Conservation (phyloP, 768 basidiomycete species). For the Exidia glandulosa region DNA sequence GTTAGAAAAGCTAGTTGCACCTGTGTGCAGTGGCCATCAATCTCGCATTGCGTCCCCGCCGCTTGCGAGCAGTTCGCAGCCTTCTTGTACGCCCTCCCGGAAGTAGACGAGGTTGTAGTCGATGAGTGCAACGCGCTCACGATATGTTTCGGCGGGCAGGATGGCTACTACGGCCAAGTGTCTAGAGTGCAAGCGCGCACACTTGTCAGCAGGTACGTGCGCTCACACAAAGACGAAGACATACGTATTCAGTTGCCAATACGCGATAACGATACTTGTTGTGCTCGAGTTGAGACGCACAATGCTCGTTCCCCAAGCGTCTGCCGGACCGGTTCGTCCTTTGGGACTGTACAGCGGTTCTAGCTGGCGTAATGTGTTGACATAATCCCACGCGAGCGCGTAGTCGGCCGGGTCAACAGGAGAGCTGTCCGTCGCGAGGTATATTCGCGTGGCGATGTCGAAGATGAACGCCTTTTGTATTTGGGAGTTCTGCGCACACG, state of each 20-base stretch:
- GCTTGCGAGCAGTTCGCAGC: not conserved
- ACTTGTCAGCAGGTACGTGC: not conserved
- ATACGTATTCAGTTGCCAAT: not conserved
- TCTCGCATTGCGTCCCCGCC: no score
- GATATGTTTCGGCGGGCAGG: not conserved
- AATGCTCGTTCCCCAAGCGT: not conserved
- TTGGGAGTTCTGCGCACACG: slow-evolving; percentile 59
- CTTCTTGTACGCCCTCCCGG: not conserved
- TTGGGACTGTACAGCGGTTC: slow-evolving; percentile 51
- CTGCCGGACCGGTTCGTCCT: not conserved
- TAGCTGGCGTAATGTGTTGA: slow-evolving; percentile 79
- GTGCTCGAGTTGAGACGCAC: not conserved
- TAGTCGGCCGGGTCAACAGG: slow-evolving; percentile 84
- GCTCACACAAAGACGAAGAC: not conserved
- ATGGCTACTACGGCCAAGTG: not conserved
- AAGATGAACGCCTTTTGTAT: slow-evolving; percentile 92
- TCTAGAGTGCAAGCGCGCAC: not conserved
- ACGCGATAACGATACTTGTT: not conserved
- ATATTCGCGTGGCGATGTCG: slow-evolving; percentile 72
- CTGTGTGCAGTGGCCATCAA: no score
- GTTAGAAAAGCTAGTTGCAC: no score
- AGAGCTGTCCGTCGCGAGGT: slow-evolving; percentile 88
- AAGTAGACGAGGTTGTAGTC: not conserved
- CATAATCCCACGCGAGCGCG: slow-evolving; percentile 83
- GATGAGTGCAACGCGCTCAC: not conserved